Base-by-base conservation (phyloP, 305 asterid species). In the Rubia peregrina region DNA sequence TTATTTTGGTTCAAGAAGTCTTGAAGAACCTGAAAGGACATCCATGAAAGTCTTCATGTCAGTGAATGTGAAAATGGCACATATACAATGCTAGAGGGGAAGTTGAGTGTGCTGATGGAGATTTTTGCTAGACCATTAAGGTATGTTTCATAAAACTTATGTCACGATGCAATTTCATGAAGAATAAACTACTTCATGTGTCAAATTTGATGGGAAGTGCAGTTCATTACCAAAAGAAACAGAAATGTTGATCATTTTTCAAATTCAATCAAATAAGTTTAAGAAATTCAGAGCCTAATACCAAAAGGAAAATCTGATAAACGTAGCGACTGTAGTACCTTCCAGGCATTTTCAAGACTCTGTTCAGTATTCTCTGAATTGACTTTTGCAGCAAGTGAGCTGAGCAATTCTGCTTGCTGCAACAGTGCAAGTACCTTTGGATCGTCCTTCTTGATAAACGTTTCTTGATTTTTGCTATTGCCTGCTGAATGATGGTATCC, bases 391-490 rank as follows among this genome's bases (percentile, higher is more conserved):
- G 99, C 99, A 60, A 92, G 95, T 68, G 97, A 87, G 86, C 89
- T 85, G 42, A 95, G 98, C 76, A 95, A 76, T 80, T 95, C 96
- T n/a, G 94, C 97, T 89, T 92, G 99, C 80, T 95, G 96, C 89
- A 95, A 79, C 84, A 95, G 69, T n/a, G 95, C 98, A 56, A 82
- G 75, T 72, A 90, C 82, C 86, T 88, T 92, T 26, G 96, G 96
- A 83, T 90, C 98, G 62, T 90, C 97, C 90, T 92, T 90, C 88
- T 85, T 89, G 68, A 95, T 89, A 79, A 90, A 95, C 21, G 90
- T 85, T 67, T 91, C 96, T 77, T 85, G 85, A 40, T 49, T 82
- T 81, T 83, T 82, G 75, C 68, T 74, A 81, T 74, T 78, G 69
- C 73, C 81, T 67, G 86, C 97, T 89, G 84, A 82, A 71, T 42